Evolutionary conservation across 257 asterid species (phyloP).

Genomic region (Linderniella brevidens): DNA sequence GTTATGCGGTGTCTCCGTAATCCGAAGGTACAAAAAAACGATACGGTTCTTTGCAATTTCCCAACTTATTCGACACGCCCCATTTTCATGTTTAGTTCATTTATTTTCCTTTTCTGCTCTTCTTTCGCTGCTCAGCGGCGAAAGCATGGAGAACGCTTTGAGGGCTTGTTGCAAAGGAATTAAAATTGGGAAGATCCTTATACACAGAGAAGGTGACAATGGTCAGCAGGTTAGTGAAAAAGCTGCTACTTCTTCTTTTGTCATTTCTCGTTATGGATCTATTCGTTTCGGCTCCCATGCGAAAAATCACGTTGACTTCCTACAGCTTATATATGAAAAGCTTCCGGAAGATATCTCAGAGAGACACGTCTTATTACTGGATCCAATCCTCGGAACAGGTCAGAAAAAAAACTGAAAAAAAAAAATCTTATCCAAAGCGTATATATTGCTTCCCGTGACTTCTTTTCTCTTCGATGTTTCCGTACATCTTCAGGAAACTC

Average conservation of each 20-base stretch:
- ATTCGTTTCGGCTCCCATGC: not conserved
- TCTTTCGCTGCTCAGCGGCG: conserved; percentile 46
- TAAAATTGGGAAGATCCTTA: conserved; percentile 92
- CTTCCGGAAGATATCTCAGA: conserved; percentile 83
- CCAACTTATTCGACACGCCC: too few species aligned
- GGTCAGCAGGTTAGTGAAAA: conserved; percentile 61
- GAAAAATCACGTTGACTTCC: not conserved
- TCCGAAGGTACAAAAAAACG: conserved; percentile 67
- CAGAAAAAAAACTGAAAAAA: too few species aligned
- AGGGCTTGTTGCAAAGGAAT: conserved; percentile 99
- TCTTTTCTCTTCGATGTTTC: not conserved
- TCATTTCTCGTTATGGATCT: not conserved
- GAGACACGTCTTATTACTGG: conserved; percentile 83
- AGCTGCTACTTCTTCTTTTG: too few species aligned
- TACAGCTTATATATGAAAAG: conserved; percentile 91
- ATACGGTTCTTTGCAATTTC: too few species aligned
- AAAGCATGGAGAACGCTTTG: conserved; percentile 86
- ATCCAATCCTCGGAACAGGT: conserved; percentile 98
- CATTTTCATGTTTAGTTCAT: too few species aligned
- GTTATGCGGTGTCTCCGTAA: conserved; percentile 88
- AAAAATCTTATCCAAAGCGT: not conserved
- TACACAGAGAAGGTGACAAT: conserved; percentile 95
- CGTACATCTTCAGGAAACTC: conserved; percentile 58
- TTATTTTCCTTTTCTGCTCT: too few species aligned
- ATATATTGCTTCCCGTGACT: not conserved